These are phyloP conservation scores for Carex parvula DNA, from an alignment of 176 grass and related monocot genomes.

Conservation along the genomic window DNA sequence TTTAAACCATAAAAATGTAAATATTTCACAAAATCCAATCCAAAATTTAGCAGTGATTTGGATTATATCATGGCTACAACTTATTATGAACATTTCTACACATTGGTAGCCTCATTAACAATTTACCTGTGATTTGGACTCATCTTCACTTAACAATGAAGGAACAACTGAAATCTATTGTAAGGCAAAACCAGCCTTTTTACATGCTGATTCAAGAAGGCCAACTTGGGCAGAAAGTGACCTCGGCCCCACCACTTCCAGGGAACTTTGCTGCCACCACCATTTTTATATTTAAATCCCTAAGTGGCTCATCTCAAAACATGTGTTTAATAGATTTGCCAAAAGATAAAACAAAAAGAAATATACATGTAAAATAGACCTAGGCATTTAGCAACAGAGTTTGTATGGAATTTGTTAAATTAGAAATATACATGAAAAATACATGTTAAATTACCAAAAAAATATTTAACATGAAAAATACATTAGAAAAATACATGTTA, in stretches of 20 bases:
- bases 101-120: slow-evolving; percentile 6
- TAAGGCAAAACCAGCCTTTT: too few relatives aligned
- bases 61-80: background rate
- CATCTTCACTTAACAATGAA: slow-evolving; percentile 34
- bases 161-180: slow-evolving; percentile 37
- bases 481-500: too few relatives aligned
- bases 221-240: slow-evolving; percentile 49
- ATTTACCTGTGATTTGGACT: slow-evolving; percentile 24
- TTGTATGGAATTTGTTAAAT: too few relatives aligned
- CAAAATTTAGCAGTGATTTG: too few relatives aligned
- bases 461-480: too few relatives aligned
- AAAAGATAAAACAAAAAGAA: background rate
- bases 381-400: background rate
- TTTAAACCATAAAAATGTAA: background rate
- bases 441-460: too few relatives aligned
- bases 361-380: background rate
- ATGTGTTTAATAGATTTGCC: slow-evolving; percentile 41
- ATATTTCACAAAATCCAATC: background rate
- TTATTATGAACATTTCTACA: background rate
- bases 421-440: too few relatives aligned
- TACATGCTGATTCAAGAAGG: too few relatives aligned
- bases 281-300: slow-evolving; percentile 70
- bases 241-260: slow-evolving; percentile 43
- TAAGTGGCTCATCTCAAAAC: slow-evolving; percentile 71
- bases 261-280: slow-evolving; percentile 37